Evolutionary conservation across 192 early-diverging fungal genomes (phyloP), one percentile per base, ranked within the genome.

Genomic region (Coemansia pectinata): DNA sequence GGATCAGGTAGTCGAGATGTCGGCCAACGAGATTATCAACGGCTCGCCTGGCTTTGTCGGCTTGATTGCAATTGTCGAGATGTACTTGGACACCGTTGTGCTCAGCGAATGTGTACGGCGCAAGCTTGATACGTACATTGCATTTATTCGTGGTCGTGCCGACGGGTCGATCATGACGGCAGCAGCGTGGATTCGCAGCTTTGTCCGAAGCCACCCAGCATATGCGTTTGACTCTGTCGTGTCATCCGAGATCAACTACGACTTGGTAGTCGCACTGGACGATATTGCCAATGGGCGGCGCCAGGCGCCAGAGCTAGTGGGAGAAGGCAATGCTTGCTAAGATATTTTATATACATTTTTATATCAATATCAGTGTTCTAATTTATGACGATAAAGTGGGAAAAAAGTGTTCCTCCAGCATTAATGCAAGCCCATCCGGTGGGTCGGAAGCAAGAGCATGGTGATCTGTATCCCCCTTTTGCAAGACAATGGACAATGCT

Each of bases 191-290:
- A 92, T 96, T 40, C 90, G 97, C 61, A 81, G 91, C 29, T 96
- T 97, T 86, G 94, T 97, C 25, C 85, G 80, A 44, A 82, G 74
- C 52, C 97, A 99, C 66, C 91, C 94, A 3, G 90, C 86, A 5
- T 99, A 99, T 85, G 89, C 91, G 63, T 84, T 89, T 25, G 97
- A 99, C 81, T 94, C 92, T 36, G 92, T 95, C 1, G 92, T 99
- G 7, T 86, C 88, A 5, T 78, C 91, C 11, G 84, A 89, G 68
- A 94, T 99, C 72, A 92, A 87, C 74, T 95, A 91, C 69, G 97
- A 99, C 72, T 70, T 99, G 62, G 82, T 93, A 3, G 57, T 75
- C 39, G 78, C 72, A 19, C 62, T 85, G n/a, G 69, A 77, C 48
- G 73, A 85, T 36, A 77, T 85, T 62, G 69, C 71, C 59, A 42